Conservation (phyloP, 805 yeast genomes). For the Candida chauliodis region DNA sequence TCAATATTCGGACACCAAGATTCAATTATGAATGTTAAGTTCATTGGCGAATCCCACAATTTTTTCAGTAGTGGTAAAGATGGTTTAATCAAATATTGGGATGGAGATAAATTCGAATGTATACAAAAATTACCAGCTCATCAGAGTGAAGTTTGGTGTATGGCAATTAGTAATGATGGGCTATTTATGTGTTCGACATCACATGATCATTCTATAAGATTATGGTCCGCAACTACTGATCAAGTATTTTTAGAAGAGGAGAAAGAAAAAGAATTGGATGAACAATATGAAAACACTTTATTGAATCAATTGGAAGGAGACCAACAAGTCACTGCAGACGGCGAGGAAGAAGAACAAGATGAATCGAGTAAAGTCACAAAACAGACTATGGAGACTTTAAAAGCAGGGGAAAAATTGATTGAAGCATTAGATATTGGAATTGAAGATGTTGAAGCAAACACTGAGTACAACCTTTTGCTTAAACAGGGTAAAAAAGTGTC, state of each 20-base stretch:
- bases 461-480: slow-evolving; percentile 44
- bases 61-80: slow-evolving; percentile 91
- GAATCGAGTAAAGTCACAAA: slow-evolving; percentile 66
- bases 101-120: slow-evolving; percentile 94
- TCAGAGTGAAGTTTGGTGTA: slow-evolving; percentile 90
- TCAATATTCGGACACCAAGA: slow-evolving; percentile 97
- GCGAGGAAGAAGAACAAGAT: slow-evolving; percentile 43
- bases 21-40: slow-evolving; percentile 83
- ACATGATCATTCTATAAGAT: slow-evolving; percentile 88
- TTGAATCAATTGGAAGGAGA: slow-evolving; percentile 65
- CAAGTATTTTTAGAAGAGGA: slow-evolving; percentile 97
- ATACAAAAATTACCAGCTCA: slow-evolving; percentile 81
- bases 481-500: slow-evolving; percentile 35
- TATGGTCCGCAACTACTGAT: slow-evolving; percentile 94
- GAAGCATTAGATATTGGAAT: slow-evolving; percentile 86
- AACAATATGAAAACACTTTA: slow-evolving; percentile 78
- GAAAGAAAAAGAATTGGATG: slow-evolving; percentile 92
- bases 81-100: slow-evolving; percentile 92
- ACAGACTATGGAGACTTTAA: slow-evolving; percentile 86
- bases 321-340: slow-evolving; percentile 25
- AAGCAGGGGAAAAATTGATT: slow-evolving; percentile 89
- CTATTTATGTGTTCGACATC: slow-evolving; percentile 73
- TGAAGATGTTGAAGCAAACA: slow-evolving; percentile 59
- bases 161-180: slow-evolving; percentile 75
- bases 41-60: slow-evolving; percentile 81